phyloP scores from a whole-genome alignment of 352 stramenopile genomes.

The Phytopythium vexans region DNA sequence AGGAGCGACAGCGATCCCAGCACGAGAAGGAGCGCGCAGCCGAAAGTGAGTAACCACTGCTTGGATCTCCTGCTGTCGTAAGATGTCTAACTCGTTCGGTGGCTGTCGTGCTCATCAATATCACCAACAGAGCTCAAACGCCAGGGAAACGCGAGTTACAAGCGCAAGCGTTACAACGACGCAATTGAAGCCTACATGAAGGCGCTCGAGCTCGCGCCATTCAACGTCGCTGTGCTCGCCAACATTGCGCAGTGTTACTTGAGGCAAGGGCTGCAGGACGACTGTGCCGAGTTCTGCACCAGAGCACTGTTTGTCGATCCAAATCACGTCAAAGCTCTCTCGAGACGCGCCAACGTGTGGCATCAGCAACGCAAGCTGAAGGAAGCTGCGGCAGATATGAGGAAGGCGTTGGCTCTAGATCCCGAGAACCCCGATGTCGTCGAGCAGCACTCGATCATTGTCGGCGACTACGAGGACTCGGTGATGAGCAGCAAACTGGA shows the following conservation, averaged over 20 bases:
- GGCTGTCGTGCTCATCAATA: neutral
- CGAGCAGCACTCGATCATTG: constrained; percentile 70
- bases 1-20: constrained; percentile 52
- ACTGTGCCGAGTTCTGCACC: constrained; percentile 68
- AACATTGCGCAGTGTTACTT: constrained; percentile 74
- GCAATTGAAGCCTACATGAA: constrained; percentile 71
- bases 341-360: constrained; percentile 48
- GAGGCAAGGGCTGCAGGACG: constrained; percentile 39
- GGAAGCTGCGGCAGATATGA: constrained; percentile 53
- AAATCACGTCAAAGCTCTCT: constrained; percentile 66
- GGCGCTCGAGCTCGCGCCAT: constrained; percentile 51
- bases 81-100: constrained; percentile 1
- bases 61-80: constrained; percentile 3
- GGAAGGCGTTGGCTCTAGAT: constrained; percentile 38
- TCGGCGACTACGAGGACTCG: constrained; percentile 68
- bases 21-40: constrained; percentile 41
- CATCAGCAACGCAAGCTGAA: constrained; percentile 46
- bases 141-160: constrained; percentile 61
- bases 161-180: constrained; percentile 42
- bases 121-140: constrained; percentile 42
- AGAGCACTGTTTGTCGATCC: constrained; percentile 58
- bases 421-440: constrained; percentile 54
- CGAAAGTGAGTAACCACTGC: constrained; percentile 36
- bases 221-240: constrained; percentile 55
- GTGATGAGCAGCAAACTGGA: constrained; percentile 31